A percentile compares a stretch with the other conserved stretches of the same genome.
phyloP scores from a whole-genome alignment of 139 green algal species.

The Coccomyxa sp. region DNA sequence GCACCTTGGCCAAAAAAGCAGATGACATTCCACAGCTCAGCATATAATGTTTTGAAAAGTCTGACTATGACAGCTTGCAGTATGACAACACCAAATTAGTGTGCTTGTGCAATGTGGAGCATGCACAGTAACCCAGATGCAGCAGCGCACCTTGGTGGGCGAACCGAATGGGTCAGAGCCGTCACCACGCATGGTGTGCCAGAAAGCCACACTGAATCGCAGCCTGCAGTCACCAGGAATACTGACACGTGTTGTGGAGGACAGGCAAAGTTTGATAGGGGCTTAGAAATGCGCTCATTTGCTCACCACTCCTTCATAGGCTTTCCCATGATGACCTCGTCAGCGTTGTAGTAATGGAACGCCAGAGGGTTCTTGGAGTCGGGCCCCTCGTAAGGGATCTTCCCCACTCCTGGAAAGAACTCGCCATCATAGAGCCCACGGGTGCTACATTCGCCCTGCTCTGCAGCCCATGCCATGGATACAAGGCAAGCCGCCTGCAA shows the following conservation, averaged over 20 bases:
- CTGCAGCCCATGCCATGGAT: no score
- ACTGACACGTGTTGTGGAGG: no score
- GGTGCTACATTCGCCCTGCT: neutral
- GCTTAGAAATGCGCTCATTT: no score
- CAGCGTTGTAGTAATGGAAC: conserved; percentile 60
- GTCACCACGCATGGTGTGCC: conserved; percentile 67
- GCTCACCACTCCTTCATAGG: conserved; percentile 55
- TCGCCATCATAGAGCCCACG: conserved; percentile 9
- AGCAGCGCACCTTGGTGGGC: conserved; percentile 30
- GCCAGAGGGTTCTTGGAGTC: conserved; percentile 43
- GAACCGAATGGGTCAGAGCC: conserved; percentile 64
- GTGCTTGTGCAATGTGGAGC: no score
- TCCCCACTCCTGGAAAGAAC: conserved; percentile 23
- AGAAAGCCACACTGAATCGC: conserved; percentile 66
- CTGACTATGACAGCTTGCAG: no score
- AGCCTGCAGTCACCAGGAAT: conserved; percentile 33
- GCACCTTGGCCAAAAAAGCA: no score
- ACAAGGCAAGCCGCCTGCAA: no score
- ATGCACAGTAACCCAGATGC: neutral
- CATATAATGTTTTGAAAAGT: no score
- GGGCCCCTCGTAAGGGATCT: conserved; percentile 47
- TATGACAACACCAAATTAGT: no score
- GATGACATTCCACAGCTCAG: no score
- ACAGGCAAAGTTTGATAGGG: no score
- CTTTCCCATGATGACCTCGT: conserved; percentile 45